Conservation (phyloP, 2,329 filamentous ascomycete genomes). For the Calonectria honghensis region DNA sequence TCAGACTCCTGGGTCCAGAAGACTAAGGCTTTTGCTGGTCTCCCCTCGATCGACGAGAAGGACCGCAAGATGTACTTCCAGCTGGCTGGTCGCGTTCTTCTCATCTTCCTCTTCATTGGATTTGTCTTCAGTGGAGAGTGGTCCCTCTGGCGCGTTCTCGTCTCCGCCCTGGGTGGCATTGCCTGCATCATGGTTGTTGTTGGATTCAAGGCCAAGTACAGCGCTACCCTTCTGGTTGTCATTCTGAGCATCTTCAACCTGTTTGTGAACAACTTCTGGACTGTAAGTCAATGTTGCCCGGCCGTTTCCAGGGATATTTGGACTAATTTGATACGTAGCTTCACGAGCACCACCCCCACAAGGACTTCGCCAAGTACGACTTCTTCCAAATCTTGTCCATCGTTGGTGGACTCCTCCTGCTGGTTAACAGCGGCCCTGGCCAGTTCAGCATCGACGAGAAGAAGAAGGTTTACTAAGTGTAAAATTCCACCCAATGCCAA, state of each 20-base stretch:
- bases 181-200: constrained; percentile 99
- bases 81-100: constrained; percentile 93
- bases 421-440: constrained; percentile 98
- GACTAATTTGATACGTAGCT: constrained; percentile 73
- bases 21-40: constrained; percentile 95
- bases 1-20: constrained; percentile 99
- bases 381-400: constrained; percentile 99
- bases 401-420: constrained; percentile 94
- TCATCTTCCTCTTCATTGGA: constrained; percentile 98
- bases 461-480: constrained; percentile 96
- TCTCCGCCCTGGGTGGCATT: constrained; percentile 89
- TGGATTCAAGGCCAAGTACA: constrained; percentile 99
- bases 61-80: constrained; percentile 99
- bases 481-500: constrained; percentile 23
- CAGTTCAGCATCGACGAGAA: constrained; percentile 99
- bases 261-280: constrained; percentile 99
- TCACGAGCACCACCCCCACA: constrained; percentile 98
- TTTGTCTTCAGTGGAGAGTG: constrained; percentile 97
- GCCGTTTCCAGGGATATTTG: neutral
- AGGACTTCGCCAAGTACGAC: constrained; percentile 99
- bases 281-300: constrained; percentile 75
- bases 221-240: constrained; percentile 94
- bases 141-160: constrained; percentile 90
- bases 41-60: constrained; percentile 97
- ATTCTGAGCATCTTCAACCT: constrained; percentile 98